Percentiles rank a stretch among this genome's conserved stretches.
Evolutionary conservation across 805 yeast genomes (phyloP).

Genomic region (Zygoascus tannicola): DNA sequence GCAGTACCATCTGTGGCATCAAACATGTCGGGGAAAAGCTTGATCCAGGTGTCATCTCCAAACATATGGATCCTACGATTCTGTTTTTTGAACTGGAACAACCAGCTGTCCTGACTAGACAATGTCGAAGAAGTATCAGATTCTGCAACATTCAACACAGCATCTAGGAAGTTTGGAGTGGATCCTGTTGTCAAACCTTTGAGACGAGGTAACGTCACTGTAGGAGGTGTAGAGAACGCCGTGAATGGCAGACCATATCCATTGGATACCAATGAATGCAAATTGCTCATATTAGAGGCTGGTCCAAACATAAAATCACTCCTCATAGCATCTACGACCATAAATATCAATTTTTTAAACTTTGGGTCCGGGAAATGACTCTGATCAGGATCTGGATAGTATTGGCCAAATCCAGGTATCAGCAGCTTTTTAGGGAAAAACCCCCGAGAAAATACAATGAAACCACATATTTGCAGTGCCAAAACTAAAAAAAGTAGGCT

Average conservation of each 20-base stretch:
- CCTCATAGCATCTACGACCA: slow-evolving; percentile 90
- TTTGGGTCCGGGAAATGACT: slow-evolving; percentile 21
- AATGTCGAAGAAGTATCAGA: slow-evolving; percentile 67
- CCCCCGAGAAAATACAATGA: slow-evolving; percentile 62
- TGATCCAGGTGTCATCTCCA: slow-evolving; percentile 98
- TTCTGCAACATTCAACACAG: slow-evolving; percentile 87
- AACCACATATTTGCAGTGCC: slow-evolving; percentile 41
- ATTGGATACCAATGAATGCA: slow-evolving; percentile 51
- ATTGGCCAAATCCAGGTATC: slow-evolving; percentile 46
- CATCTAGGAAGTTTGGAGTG: slow-evolving; percentile 88
- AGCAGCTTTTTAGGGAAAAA: slow-evolving; percentile 87
- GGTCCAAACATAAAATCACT: slow-evolving; percentile 71
- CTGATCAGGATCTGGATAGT: slow-evolving; percentile 14
- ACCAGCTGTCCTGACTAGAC: slow-evolving; percentile 78
- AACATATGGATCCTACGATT: slow-evolving; percentile 59
- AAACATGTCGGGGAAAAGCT: slow-evolving; percentile 69
- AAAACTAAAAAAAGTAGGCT: slow-evolving; percentile 4
- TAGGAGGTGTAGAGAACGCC: slow-evolving; percentile 89
- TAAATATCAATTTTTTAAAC: slow-evolving; percentile 53
- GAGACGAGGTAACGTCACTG: slow-evolving; percentile 88
- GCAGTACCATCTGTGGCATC: slow-evolving; percentile 72
- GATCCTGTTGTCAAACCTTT: slow-evolving; percentile 94
- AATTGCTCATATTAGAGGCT: slow-evolving; percentile 55
- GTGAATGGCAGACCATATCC: slow-evolving; percentile 84
- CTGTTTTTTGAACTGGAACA: slow-evolving; percentile 47